Base-by-base conservation (phyloP, 2,329 filamentous ascomycete genomes). In the Beauveria asiatica region DNA sequence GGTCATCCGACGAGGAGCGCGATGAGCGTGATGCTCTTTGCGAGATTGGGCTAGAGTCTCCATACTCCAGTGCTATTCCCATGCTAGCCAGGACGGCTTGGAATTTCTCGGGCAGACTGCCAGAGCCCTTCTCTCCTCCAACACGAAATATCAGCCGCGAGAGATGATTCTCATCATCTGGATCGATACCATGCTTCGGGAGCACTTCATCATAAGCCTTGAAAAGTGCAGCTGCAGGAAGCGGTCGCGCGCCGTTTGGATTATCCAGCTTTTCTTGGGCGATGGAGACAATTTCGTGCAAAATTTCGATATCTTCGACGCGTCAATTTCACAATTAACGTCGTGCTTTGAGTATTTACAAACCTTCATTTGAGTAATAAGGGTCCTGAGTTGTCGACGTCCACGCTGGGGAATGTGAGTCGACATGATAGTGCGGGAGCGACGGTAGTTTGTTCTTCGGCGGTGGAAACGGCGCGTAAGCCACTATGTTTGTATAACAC, bases 141-240 rank as follows among this genome's bases (percentile, higher is more conserved):
- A 96, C 84, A 67, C 87, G 87, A 70, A 94, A 90, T 60, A 96
- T 75, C 67, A 95, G 86, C 64, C 87, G 84, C 64, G 91, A 85
- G 68, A 92, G 87, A 65, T 88, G 84, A 66, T 86, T 85, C 67
- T 92, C 89, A 65, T 88, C 80, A 67, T 89, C 85, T n/a, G 84
- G 80, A 62, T 90, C 81, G 64, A 90, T 77, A 59, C 85, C 87
- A 75, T 89, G 78, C 64, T 84, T 78, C 5, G 83, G 83, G n/a
- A 96, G 81, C 46, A 92, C 80, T 60, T 83, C 79, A 69, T 94
- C 88, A 70, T 95, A 95, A 33, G 90, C 90, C 57, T 82, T 80
- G 73, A 95, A 95, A 19, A 96, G 81, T 10, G 90, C 90, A 68
- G 86, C 85, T 61, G 88, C 90, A 3, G 89, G 86, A 23, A 88